Evolutionary conservation across 2,329 filamentous ascomycete genomes (phyloP), one percentile per base, ranked within the genome.

Genomic region (Exophiala bonariae): DNA sequence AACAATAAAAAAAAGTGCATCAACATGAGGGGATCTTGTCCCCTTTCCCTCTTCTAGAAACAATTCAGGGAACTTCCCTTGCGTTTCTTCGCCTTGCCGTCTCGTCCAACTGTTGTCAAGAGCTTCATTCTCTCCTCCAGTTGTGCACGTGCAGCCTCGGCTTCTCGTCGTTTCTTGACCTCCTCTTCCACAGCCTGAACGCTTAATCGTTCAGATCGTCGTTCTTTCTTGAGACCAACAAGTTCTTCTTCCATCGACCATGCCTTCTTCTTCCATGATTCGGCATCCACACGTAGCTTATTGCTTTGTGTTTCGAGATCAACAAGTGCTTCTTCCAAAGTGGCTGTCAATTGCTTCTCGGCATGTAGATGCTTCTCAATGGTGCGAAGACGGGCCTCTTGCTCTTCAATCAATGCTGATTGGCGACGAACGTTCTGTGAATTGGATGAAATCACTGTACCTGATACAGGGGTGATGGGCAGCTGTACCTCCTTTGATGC

Each of bases 281-380:
- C 93, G 66, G 89, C 86, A 68, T 99, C 93, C 2, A 82, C 75
- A 75, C 95, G 95, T 5, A 92, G 84, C 75, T 92, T 92, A 69
- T 92, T 95, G 61, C 87, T 90, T 60, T 95, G 90, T 46, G 83
- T 82, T 71, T 99, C 93, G 30, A 99, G 81, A 61, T 99, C 93
- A 2, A 89, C 92, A 22, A 99, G 82, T 5, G 93, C 93, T 70
- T 97, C 92, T 68, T 99, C 93, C 31, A 99, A 80, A 2, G 92
- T 97, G 38, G 89, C 86, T 1, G 92, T 99, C 49, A 99, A 83
- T 67, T 97, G 92, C 66, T 95, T 95, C 76, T 99, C 93, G 3
- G 93, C 93, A 56, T 87, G 86, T 18, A 99, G 80, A 64, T 97
- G 90, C 75, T 96, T 97, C 76, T 99, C 92, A 54, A 99, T 95